These are phyloP conservation scores for Nicotiana undulata DNA, from an alignment of 257 asterid genomes.

Conservation along the genomic window DNA sequence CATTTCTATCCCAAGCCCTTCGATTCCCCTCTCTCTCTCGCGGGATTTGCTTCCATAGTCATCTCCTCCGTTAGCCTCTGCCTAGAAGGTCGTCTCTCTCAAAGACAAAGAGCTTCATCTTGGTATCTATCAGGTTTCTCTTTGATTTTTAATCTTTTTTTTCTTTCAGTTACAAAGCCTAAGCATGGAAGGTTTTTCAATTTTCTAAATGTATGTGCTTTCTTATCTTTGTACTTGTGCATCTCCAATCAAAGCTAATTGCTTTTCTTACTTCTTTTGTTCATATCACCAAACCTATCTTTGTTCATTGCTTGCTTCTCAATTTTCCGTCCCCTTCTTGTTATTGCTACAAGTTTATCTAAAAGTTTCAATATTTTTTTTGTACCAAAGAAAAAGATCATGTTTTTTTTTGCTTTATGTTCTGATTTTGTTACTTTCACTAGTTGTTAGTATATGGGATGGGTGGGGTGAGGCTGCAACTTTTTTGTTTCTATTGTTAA, in stretches of 20 bases:
- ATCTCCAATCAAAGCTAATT: not conserved
- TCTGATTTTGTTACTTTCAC: slow-evolving; percentile 14
- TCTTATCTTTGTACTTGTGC: too few species aligned
- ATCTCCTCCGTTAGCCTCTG: too few species aligned
- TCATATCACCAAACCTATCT: slow-evolving; percentile 20
- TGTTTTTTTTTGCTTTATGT: slow-evolving; percentile 6
- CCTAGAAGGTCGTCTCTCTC: too few species aligned
- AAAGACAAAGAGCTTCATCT: too few species aligned
- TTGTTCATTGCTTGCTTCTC: slow-evolving; percentile 52
- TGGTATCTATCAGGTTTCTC: too few species aligned
- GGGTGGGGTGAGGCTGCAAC: slow-evolving; percentile 44
- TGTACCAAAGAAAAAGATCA: not conserved
- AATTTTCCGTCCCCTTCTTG: slow-evolving; percentile 40
- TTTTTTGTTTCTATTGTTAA: slow-evolving; percentile 10
- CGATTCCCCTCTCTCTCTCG: too few species aligned
- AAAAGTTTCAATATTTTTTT: slow-evolving; percentile 4
- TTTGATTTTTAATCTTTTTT: too few species aligned
- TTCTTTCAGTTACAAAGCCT: too few species aligned
- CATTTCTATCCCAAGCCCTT: too few species aligned
- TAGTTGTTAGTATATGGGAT: slow-evolving; percentile 29
- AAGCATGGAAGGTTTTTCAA: too few species aligned
- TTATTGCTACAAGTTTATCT: slow-evolving; percentile 43
- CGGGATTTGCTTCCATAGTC: too few species aligned
- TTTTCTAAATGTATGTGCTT: too few species aligned
- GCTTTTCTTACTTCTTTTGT: slow-evolving; percentile 8